Percentiles rank a stretch among this genome's conserved stretches.
Evolutionary conservation across 2,329 filamentous ascomycete genomes (phyloP).

Genomic region (Penicillium sp.): DNA sequence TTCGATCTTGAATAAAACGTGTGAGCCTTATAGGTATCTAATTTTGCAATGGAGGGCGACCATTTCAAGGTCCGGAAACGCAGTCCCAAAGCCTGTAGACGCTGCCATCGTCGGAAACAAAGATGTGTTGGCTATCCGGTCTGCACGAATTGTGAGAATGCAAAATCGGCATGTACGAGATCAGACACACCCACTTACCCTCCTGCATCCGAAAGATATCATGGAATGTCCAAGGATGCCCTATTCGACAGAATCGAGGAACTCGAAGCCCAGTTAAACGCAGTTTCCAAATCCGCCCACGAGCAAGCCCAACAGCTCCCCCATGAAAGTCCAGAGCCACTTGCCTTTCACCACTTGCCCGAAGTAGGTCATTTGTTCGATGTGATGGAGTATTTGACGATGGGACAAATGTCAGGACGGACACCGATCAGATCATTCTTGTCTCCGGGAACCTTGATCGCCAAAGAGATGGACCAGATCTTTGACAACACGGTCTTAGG

Average conservation of each 20-base stretch:
- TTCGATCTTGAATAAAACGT: neutral
- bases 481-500: constrained; percentile 12
- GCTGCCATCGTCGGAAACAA: constrained; percentile 24
- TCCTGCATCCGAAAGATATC: constrained; percentile 19
- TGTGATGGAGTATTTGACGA: constrained; percentile 1
- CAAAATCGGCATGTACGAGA: constrained; percentile 15
- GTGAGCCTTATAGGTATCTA: neutral
- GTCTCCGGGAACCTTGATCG: constrained; percentile 12
- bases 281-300: neutral
- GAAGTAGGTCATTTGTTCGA: neutral
- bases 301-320: neutral
- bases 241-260: constrained; percentile 19
- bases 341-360: neutral
- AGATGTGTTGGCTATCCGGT: constrained; percentile 20
- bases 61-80: constrained; percentile 16
- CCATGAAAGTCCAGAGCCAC: neutral
- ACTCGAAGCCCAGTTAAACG: constrained; percentile 16
- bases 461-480: constrained; percentile 13
- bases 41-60: neutral
- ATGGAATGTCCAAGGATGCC: constrained; percentile 23
- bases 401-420: constrained; percentile 5
- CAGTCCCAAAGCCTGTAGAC: constrained; percentile 20
- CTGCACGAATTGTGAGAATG: constrained; percentile 18
- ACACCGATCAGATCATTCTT: neutral
- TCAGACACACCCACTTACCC: constrained; percentile 11